phyloP scores from a whole-genome alignment of 164 flowering plant genomes.

The Vitis cinerea region DNA sequence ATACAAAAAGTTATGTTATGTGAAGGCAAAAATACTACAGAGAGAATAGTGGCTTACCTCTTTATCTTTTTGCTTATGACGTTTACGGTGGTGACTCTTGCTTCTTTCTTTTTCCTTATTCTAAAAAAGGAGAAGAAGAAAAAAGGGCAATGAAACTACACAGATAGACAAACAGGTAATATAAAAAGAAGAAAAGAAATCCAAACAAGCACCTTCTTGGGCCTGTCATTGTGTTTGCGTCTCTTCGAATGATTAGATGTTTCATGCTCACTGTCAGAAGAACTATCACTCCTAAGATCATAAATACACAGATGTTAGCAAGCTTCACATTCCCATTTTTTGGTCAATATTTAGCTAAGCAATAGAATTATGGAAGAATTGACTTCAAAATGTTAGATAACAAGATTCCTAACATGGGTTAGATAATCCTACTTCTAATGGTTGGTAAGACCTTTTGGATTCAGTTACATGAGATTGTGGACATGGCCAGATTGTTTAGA shows the following conservation, averaged over 20 bases:
- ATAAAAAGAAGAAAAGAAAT: neutral
- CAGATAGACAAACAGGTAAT: neutral
- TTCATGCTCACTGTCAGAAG: slow-evolving; percentile 67
- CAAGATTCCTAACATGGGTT: too few species aligned
- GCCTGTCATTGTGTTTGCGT: slow-evolving; percentile 43
- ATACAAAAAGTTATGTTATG: neutral
- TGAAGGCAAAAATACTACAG: neutral
- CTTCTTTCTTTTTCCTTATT: slow-evolving; percentile 62
- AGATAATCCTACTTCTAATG: too few species aligned
- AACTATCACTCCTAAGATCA: slow-evolving; percentile 34
- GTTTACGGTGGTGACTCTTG: slow-evolving; percentile 64
- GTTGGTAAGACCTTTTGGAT: too few species aligned
- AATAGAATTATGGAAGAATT: too few species aligned
- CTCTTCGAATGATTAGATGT: slow-evolving; percentile 47
- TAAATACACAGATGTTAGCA: neutral
- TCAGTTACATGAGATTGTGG: too few species aligned
- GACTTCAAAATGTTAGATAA: too few species aligned
- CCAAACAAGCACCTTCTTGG: slow-evolving; percentile 54
- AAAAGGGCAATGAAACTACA: slow-evolving; percentile 9
- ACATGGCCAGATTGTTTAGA: too few species aligned
- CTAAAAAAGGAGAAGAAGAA: slow-evolving; percentile 26
- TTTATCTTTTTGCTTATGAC: slow-evolving; percentile 60
- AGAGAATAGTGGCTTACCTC: slow-evolving; percentile 64
- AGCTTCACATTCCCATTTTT: too few species aligned
- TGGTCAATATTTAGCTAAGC: too few species aligned